Conservation (phyloP, 768 basidiomycete genomes). For the Tulasnella sp. region DNA sequence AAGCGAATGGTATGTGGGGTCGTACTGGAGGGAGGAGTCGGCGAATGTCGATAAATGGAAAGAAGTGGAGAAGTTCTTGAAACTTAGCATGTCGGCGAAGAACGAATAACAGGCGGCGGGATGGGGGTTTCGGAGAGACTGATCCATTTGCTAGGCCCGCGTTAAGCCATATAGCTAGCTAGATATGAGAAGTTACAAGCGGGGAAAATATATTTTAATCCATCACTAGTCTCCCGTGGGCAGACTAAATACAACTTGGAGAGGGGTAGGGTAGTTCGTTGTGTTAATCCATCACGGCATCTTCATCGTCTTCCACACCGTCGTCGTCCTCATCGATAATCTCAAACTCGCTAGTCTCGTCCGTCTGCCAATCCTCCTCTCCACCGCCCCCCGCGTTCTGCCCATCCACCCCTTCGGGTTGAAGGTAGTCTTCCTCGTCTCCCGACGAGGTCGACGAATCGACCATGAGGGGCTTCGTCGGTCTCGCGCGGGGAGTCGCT, state of each 20-base stretch:
- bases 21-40: not conserved
- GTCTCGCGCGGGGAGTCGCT: not conserved
- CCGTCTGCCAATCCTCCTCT: not conserved
- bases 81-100: not conserved
- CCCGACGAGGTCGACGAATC: not conserved
- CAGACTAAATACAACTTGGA: not conserved
- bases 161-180: too few species aligned
- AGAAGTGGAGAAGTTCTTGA: not conserved
- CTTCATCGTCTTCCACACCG: not conserved
- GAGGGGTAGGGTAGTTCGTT: not conserved
- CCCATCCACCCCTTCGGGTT: not conserved
- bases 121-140: too few species aligned
- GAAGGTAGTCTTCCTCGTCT: not conserved
- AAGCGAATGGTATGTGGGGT: not conserved
- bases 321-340: not conserved
- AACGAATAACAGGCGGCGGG: not conserved
- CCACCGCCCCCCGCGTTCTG: not conserved
- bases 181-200: too few species aligned
- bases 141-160: too few species aligned
- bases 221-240: too few species aligned
- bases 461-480: not conserved
- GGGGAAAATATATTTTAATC: too few species aligned
- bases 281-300: not conserved
- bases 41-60: not conserved
- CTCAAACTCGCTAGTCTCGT: not conserved